Evolutionary conservation across 139 green algal genomes (phyloP), one percentile per base, ranked within the genome.

Genomic region (Chlorella sp.): DNA sequence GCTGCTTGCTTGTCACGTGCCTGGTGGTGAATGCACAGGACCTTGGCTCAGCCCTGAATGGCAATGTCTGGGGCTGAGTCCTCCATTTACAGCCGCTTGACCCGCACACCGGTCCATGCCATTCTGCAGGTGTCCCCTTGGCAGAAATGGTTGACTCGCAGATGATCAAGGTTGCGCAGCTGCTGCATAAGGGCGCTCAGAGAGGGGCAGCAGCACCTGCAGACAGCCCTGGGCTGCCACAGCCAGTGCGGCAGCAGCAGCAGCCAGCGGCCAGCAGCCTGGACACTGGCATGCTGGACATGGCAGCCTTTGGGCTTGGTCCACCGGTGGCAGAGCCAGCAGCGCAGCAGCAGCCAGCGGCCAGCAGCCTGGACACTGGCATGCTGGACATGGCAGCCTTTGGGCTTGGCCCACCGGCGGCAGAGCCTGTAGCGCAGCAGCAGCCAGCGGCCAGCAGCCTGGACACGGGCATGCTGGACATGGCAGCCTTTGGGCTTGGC

Each of bases 211-310:
- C 56, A 57, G 44, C 51, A 60, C 7, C 44, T 51, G 51, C 51
- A 60, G 12, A 9, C 18, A 21, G 51, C 51, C 51, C 15, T 60
- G 11, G 9, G 51, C 13, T 15, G 21, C 51, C 51, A 21, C 51
- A 60, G 51, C 39, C 64, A 38, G 38, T 12, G 17, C 28, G 25
- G 65, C 41, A n/a, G 67, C 80, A 41, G 79, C 41, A 25, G 30
- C 60, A 34, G 32, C 32, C 51, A 55, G n/a, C 56, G 69, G 65
- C 16, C 7, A 32, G 65, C 70, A 68, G 56, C 0, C 60, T 91
- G 16, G 84, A 90, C 4, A 84, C 68, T n/a, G 89, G 87, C n/a
- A 90, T 86, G 73, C 69, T 94, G 62, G 92, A 93, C 75, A 87
- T 92, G 86, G 86, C 72, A 3, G 84, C 90, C 0, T 92, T 89